phyloP scores from a whole-genome alignment of 176 grass and related monocot genomes.

The Canna indica region DNA sequence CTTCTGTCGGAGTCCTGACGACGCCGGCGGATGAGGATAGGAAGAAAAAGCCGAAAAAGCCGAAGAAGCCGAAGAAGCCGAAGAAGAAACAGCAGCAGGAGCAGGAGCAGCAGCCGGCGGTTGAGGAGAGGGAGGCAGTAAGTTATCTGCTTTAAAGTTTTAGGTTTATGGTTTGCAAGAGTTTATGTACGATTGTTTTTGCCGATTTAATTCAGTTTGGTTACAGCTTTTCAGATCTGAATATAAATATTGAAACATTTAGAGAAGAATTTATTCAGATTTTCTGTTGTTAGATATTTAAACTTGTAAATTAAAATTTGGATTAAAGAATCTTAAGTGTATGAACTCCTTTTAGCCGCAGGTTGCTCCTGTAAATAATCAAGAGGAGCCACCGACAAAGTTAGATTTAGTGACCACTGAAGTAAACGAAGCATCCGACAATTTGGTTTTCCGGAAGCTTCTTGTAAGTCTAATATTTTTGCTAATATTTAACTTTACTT shows the following conservation, averaged over 20 bases:
- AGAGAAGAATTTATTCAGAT: neutral
- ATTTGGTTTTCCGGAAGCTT: conserved; percentile 71
- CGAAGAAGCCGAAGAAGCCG: conserved; percentile 31
- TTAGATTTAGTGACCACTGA: conserved; percentile 30
- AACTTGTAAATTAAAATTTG: neutral
- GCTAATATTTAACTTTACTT: neutral
- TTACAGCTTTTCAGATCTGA: neutral
- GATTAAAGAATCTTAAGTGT: neutral
- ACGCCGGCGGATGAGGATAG: conserved; percentile 22
- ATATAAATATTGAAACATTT: neutral
- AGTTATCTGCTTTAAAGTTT: neutral
- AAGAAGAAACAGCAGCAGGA: conserved; percentile 20
- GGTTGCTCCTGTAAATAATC: conserved; percentile 13
- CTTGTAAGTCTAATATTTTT: conserved; percentile 57
- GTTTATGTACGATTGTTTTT: no score
- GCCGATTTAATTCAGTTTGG: neutral
- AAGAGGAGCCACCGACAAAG: conserved; percentile 27
- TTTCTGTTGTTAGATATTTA: neutral
- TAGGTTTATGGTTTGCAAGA: neutral
- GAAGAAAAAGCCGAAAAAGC: conserved; percentile 33
- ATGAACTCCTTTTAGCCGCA: conserved; percentile 23
- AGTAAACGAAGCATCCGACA: conserved; percentile 35
- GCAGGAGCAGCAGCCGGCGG: conserved; percentile 34
- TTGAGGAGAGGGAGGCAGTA: conserved; percentile 1
- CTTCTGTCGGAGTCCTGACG: conserved; percentile 22